Conservation (phyloP, 2,329 filamentous ascomycete genomes). For the Periconia sp. region DNA sequence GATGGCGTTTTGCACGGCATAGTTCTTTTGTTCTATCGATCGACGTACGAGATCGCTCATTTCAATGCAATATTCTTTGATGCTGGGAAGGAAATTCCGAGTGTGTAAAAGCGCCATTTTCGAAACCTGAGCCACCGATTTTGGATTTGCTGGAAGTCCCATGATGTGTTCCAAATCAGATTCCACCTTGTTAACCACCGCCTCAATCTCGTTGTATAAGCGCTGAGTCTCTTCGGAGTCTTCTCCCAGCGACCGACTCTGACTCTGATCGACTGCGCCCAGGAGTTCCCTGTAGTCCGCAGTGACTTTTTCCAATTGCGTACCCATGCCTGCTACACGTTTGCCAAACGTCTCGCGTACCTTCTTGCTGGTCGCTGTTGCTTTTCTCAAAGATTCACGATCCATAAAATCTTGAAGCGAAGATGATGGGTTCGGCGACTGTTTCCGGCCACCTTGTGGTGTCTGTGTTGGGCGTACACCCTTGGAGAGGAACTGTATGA, state of each 20-base stretch:
- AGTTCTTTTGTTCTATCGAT: slow-evolving; percentile 65
- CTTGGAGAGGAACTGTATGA: slow-evolving; percentile 56
- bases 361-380: slow-evolving; percentile 66
- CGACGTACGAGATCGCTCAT: slow-evolving; percentile 57
- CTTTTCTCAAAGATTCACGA: slow-evolving; percentile 69
- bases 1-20: slow-evolving; percentile 65
- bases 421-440: slow-evolving; percentile 18
- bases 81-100: slow-evolving; percentile 62
- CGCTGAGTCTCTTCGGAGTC: slow-evolving; percentile 66
- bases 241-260: slow-evolving; percentile 56
- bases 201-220: slow-evolving; percentile 81
- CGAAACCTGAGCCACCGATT: slow-evolving; percentile 62
- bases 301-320: slow-evolving; percentile 45
- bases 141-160: slow-evolving; percentile 67
- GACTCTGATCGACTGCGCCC: slow-evolving; percentile 45
- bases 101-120: slow-evolving; percentile 67
- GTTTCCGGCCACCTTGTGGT: slow-evolving; percentile 24
- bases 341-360: slow-evolving; percentile 67
- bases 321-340: slow-evolving; percentile 47
- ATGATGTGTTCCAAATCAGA: slow-evolving; percentile 81
- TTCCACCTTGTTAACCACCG: slow-evolving; percentile 81
- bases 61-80: slow-evolving; percentile 60
- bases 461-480: slow-evolving; percentile 32
- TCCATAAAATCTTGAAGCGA: slow-evolving; percentile 65
- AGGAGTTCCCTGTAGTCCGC: slow-evolving; percentile 49